These are phyloP conservation scores for Papilionanthe hybrid DNA, from an alignment of 116 monocot species.

Conservation along the genomic window DNA sequence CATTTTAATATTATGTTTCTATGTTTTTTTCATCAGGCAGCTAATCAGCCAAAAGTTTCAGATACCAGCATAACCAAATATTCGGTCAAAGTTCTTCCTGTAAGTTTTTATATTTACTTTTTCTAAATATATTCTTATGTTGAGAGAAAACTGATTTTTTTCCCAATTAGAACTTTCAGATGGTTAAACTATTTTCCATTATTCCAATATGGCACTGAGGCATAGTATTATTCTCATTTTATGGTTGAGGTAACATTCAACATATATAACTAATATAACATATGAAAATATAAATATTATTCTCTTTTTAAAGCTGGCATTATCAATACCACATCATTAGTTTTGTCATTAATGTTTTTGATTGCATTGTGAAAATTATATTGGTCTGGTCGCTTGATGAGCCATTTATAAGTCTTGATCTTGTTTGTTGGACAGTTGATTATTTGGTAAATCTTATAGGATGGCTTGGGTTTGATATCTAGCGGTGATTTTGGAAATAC, in stretches of 20 bases:
- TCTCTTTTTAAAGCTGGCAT: neutral
- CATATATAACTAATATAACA: neutral
- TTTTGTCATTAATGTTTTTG: too few relatives aligned
- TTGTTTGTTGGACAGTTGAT: too few relatives aligned
- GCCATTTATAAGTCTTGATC: too few relatives aligned
- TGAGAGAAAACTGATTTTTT: neutral
- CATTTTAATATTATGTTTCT: neutral
- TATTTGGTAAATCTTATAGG: too few relatives aligned
- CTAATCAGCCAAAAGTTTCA: constrained; percentile 48
- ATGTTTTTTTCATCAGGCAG: constrained; percentile 31
- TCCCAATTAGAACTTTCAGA: neutral
- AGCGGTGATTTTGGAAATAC: too few relatives aligned
- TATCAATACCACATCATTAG: too few relatives aligned
- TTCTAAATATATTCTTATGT: neutral
- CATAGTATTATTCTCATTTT: neutral
- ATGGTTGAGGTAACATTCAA: neutral
- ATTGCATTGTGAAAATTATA: too few relatives aligned
- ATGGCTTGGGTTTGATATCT: too few relatives aligned
- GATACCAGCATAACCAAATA: constrained; percentile 82
- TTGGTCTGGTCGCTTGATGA: too few relatives aligned
- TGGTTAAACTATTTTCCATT: neutral
- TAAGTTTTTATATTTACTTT: constrained; percentile 36
- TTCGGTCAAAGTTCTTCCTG: constrained; percentile 85
- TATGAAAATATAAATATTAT: neutral
- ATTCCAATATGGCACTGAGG: neutral